These are phyloP conservation scores for Funneliformis geosporum DNA, from an alignment of 192 early-diverging fungal genomes.

Conservation along the genomic window DNA sequence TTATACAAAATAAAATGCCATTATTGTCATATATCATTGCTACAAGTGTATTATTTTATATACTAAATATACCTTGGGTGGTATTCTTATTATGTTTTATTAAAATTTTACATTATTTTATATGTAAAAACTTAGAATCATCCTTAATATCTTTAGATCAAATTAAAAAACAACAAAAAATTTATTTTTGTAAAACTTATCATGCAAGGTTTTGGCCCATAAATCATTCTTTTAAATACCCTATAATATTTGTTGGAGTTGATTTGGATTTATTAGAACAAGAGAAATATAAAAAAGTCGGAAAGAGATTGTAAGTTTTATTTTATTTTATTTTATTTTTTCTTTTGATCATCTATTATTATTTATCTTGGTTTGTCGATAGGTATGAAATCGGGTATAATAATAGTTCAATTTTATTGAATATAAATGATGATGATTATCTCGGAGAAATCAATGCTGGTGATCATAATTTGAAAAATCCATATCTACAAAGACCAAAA, in stretches of 20 bases:
- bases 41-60: neutral
- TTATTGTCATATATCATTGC: neutral
- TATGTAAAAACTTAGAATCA: neutral
- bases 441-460: slow-evolving; percentile 5
- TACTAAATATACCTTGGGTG: neutral
- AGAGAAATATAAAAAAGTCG: neutral
- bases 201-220: slow-evolving; percentile 51
- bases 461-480: neutral
- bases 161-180: neutral
- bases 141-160: neutral
- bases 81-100: neutral
- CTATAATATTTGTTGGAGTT: slow-evolving; percentile 51
- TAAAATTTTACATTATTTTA: neutral
- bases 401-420: slow-evolving; percentile 18
- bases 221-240: slow-evolving; percentile 52
- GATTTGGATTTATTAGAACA: slow-evolving; percentile 33
- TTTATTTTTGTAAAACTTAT: slow-evolving; percentile 37
- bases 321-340: slow-evolving; percentile 2
- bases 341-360: neutral
- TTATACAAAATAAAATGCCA: neutral
- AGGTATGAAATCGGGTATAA: slow-evolving; percentile 14
- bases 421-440: slow-evolving; percentile 30
- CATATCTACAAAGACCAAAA: neutral
- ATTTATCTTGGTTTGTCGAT: neutral
- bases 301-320: neutral